Conservation (phyloP, 1,284 basidiomycete genomes). For the Boletus semigastroideus region DNA sequence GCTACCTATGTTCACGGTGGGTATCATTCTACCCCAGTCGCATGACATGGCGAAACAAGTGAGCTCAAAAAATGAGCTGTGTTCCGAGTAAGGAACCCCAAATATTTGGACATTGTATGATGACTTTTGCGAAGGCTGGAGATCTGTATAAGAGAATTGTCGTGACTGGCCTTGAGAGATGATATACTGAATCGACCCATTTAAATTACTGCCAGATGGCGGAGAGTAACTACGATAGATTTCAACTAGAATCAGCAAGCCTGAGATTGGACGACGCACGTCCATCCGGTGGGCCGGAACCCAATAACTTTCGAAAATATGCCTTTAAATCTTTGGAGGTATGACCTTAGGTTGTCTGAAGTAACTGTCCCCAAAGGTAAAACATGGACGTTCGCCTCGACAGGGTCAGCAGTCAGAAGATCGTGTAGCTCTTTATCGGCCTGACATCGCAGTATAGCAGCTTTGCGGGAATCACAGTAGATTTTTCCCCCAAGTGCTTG, state of each 20-base stretch:
- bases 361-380: slow-evolving; percentile 80
- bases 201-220: slow-evolving; percentile 62
- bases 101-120: slow-evolving; percentile 71
- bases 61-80: slow-evolving; percentile 92
- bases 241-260: neutral
- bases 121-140: slow-evolving; percentile 74
- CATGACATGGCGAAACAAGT: slow-evolving; percentile 91
- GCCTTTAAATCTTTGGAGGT: slow-evolving; percentile 75
- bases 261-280: slow-evolving; percentile 47
- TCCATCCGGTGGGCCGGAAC: slow-evolving; percentile 95
- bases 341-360: slow-evolving; percentile 76
- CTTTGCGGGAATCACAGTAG: slow-evolving; percentile 86
- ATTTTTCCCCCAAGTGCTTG: slow-evolving; percentile 81
- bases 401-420: slow-evolving; percentile 77
- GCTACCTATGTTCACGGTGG: slow-evolving; percentile 93
- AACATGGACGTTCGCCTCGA: slow-evolving; percentile 81
- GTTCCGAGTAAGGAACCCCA: slow-evolving; percentile 94
- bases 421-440: slow-evolving; percentile 79
- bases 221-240: slow-evolving; percentile 60
- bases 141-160: slow-evolving; percentile 64
- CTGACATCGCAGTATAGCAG: slow-evolving; percentile 78
- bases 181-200: slow-evolving; percentile 63
- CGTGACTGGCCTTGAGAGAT: slow-evolving; percentile 66
- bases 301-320: slow-evolving; percentile 77
- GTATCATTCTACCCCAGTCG: slow-evolving; percentile 84